A percentile compares a stretch with the other conserved stretches of the same genome.
Evolutionary conservation across 768 basidiomycete species (phyloP).

Genomic region (Lentinus tigrinus): DNA sequence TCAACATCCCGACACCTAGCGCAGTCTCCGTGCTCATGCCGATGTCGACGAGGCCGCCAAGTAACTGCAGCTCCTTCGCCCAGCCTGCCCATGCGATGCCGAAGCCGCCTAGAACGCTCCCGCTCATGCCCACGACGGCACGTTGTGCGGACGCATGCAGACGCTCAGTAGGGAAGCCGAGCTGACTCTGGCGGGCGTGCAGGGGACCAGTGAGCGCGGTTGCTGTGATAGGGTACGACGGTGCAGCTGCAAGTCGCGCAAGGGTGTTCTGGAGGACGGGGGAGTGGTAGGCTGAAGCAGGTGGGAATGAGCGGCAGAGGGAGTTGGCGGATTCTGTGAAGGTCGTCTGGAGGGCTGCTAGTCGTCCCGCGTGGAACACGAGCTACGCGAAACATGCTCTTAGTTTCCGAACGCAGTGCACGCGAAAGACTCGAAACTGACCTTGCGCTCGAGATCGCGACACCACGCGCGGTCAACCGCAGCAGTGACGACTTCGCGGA

Average conservation of each 20-base stretch:
- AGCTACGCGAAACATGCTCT: conserved; percentile 45
- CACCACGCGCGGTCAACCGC: conserved; percentile 38
- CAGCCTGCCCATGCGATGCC: conserved; percentile 63
- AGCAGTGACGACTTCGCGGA: conserved; percentile 33
- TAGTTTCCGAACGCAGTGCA: not conserved
- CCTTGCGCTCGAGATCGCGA: conserved; percentile 30
- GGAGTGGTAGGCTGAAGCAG: conserved; percentile 42
- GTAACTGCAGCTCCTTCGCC: conserved; percentile 48
- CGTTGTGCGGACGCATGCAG: conserved; percentile 68
- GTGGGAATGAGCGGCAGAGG: conserved; percentile 39
- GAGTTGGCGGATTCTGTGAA: conserved; percentile 41
- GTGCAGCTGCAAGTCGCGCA: conserved; percentile 49
- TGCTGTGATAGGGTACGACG: conserved; percentile 44
- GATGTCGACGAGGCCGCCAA: conserved; percentile 32
- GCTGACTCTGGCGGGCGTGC: conserved; percentile 47
- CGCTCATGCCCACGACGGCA: conserved; percentile 49
- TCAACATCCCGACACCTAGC: conserved; percentile 56
- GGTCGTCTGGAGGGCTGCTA: conserved; percentile 46
- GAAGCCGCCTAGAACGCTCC: conserved; percentile 47
- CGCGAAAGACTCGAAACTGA: conserved; percentile 6
- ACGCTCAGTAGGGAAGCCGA: conserved; percentile 55
- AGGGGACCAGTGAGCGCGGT: conserved; percentile 51
- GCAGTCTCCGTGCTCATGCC: conserved; percentile 57
- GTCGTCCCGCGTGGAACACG: conserved; percentile 60
- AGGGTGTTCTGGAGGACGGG: conserved; percentile 59